Percentiles rank a stretch among this genome's conserved stretches.
phyloP scores from a whole-genome alignment of 2,329 filamentous ascomycete genomes.

The Cercospora zeae-maydis region DNA sequence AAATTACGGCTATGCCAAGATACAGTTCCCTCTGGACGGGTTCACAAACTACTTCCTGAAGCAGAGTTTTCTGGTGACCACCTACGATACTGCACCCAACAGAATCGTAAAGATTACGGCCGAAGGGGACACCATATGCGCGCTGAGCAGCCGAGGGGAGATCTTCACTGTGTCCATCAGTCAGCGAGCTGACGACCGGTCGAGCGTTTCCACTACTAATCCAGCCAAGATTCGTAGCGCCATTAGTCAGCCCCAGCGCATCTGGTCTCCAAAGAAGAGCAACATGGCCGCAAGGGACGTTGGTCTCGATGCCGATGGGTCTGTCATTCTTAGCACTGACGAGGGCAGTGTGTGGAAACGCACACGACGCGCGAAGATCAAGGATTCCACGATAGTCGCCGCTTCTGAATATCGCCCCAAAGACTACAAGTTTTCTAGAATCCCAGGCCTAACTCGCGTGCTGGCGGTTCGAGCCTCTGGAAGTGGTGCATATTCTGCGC shows the following conservation, averaged over 20 bases:
- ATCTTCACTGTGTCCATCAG: conserved; percentile 81
- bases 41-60: conserved; percentile 68
- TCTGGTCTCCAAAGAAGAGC: conserved; percentile 86
- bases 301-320: conserved; percentile 85
- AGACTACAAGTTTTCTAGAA: conserved; percentile 91
- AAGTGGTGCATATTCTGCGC: conserved; percentile 83
- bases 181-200: conserved; percentile 59
- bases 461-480: conserved; percentile 80
- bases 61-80: conserved; percentile 61
- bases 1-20: conserved; percentile 90
- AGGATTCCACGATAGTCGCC: conserved; percentile 56
- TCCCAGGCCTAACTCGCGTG: conserved; percentile 83
- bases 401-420: conserved; percentile 63
- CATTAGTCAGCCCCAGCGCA: conserved; percentile 70
- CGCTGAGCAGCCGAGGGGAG: conserved; percentile 78
- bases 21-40: conserved; percentile 75
- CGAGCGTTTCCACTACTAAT: conserved; percentile 78
- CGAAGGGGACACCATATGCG: conserved; percentile 88
- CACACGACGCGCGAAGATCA: conserved; percentile 75
- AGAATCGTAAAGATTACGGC: conserved; percentile 73
- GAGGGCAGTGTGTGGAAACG: conserved; percentile 92
- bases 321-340: conserved; percentile 87
- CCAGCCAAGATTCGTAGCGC: conserved; percentile 84
- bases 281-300: conserved; percentile 81
- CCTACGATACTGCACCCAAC: conserved; percentile 62